A percentile compares a stretch with the other conserved stretches of the same genome.
Conservation (phyloP, 1,139 yeast genomes). For the Diutina rugosa region DNA sequence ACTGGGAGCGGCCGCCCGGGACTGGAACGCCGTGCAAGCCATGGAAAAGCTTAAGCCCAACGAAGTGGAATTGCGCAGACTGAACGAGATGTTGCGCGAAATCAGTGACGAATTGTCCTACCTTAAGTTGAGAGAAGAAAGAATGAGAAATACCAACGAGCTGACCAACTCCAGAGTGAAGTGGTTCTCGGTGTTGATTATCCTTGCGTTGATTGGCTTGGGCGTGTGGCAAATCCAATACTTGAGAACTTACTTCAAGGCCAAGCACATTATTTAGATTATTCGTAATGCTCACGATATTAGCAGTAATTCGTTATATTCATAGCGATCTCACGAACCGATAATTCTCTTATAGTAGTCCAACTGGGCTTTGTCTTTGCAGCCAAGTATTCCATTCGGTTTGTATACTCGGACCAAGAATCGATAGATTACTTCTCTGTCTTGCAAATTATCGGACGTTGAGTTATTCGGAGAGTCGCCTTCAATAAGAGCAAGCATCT, state of each 20-base stretch:
- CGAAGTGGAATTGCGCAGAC: slow-evolving; percentile 76
- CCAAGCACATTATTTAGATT: slow-evolving; percentile 74
- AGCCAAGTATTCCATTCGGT: too few relatives aligned
- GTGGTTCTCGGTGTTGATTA: slow-evolving; percentile 62
- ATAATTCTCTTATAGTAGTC: neutral
- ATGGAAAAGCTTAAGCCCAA: slow-evolving; percentile 86
- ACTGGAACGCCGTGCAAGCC: slow-evolving; percentile 93
- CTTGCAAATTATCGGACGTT: neutral
- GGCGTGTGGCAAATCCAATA: slow-evolving; percentile 90
- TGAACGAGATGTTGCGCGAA: slow-evolving; percentile 77
- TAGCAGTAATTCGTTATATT: neutral
- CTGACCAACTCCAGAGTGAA: slow-evolving; percentile 81
- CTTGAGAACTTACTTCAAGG: slow-evolving; percentile 84
- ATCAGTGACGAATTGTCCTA: slow-evolving; percentile 67
- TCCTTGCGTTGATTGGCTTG: slow-evolving; percentile 57
- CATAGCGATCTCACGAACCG: neutral
- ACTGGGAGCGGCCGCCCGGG: slow-evolving; percentile 94
- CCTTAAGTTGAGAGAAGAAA: slow-evolving; percentile 76
- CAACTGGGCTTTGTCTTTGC: neutral
- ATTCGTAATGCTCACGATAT: neutral
- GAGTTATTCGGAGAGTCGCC: neutral
- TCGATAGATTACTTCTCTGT: neutral
- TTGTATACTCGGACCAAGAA: neutral
- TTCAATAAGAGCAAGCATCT: neutral
- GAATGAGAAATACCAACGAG: slow-evolving; percentile 93